Evolutionary conservation across 148 eudicot genomes (phyloP).

Genomic region (Rhododendron simsii): DNA sequence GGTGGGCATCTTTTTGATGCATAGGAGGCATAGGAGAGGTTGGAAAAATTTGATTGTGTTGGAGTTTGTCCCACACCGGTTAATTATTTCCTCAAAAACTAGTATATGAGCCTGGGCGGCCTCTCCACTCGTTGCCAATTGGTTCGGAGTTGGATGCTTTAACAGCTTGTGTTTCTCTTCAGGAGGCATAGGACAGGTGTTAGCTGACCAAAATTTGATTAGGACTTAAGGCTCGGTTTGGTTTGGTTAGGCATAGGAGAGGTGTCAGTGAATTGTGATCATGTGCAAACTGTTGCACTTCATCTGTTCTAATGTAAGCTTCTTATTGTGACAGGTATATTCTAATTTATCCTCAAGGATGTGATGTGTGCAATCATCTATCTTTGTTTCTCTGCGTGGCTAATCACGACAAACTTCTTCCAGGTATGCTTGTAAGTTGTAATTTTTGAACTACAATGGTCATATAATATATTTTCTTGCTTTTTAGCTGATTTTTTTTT

Average conservation of each 20-base stretch:
- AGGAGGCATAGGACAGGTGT: neutral
- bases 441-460: neutral
- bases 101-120: too few relatives aligned
- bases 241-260: neutral
- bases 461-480: neutral
- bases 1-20: neutral
- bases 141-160: too few relatives aligned
- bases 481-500: neutral
- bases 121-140: too few relatives aligned
- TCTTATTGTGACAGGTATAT: slow-evolving; percentile 61
- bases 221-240: neutral
- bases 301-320: neutral
- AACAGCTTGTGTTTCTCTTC: neutral
- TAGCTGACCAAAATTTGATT: neutral
- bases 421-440: slow-evolving; percentile 42
- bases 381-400: slow-evolving; percentile 92
- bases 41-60: neutral
- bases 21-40: too few relatives aligned
- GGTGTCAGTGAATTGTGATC: neutral
- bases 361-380: slow-evolving; percentile 93
- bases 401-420: slow-evolving; percentile 91
- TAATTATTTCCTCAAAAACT: too few relatives aligned
- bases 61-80: too few relatives aligned
- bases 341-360: slow-evolving; percentile 90
- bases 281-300: neutral